Evolutionary conservation across 768 basidiomycete genomes (phyloP).

Genomic region (Hysterangium stoloniferum): DNA sequence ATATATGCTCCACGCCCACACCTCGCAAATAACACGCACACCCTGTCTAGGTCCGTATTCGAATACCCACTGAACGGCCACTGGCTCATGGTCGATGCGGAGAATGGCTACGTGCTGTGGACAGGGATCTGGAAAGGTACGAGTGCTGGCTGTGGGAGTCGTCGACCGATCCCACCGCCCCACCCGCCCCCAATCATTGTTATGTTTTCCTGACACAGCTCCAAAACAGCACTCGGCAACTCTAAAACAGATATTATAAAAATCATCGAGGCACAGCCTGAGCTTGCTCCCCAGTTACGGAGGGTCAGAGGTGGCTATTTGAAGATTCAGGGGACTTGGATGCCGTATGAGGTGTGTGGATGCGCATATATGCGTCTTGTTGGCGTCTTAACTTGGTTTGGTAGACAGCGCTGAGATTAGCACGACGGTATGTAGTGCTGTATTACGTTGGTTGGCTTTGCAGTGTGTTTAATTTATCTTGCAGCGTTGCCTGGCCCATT

Average conservation of each 20-base stretch:
- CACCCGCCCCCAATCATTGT: constrained; percentile 10
- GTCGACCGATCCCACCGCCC: constrained; percentile 6
- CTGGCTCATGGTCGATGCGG: constrained; percentile 95
- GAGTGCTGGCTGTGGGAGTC: constrained; percentile 11
- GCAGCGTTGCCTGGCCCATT: constrained; percentile 82
- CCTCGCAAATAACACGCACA: constrained; percentile 1
- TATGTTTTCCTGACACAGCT: background rate
- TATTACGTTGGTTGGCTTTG: too few species aligned
- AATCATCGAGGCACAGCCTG: constrained; percentile 88
- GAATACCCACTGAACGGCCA: constrained; percentile 86
- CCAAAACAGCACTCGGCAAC: constrained; percentile 61
- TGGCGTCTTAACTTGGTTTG: too few species aligned
- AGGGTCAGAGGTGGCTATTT: constrained; percentile 83
- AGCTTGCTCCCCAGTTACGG: constrained; percentile 73
- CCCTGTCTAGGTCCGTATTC: constrained; percentile 57
- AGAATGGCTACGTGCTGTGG: constrained; percentile 89
- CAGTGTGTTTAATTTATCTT: too few species aligned
- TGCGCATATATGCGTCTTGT: constrained; percentile 8
- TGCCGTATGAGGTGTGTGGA: constrained; percentile 69
- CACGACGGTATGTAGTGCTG: constrained; percentile 63
- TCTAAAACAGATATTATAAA: constrained; percentile 94
- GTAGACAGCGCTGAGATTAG: constrained; percentile 71
- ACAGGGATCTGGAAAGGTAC: constrained; percentile 92
- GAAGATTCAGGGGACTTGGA: constrained; percentile 92
- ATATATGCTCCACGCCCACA: background rate